Evolutionary conservation across 768 basidiomycete species (phyloP).

Genomic region (Leccinum ochraceum): DNA sequence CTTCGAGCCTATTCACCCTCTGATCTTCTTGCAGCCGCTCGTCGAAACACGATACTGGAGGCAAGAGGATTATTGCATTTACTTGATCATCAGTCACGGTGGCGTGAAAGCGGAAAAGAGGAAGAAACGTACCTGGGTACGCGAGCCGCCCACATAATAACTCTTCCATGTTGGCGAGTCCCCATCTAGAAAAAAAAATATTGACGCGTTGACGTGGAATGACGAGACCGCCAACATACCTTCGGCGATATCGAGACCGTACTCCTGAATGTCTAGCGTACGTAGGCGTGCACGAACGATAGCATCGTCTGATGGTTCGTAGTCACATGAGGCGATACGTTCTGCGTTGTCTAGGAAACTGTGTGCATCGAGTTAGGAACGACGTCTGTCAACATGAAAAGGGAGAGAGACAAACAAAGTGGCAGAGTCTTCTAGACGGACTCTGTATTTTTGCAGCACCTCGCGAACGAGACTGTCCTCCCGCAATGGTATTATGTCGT

Average conservation of each 20-base stretch:
- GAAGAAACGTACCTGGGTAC: constrained; percentile 52
- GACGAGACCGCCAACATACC: too few relatives aligned
- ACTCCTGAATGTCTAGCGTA: constrained; percentile 54
- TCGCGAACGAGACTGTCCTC: constrained; percentile 51
- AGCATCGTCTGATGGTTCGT: constrained; percentile 70
- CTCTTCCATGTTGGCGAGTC: constrained; percentile 59
- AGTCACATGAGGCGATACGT: constrained; percentile 61
- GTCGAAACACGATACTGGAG: constrained; percentile 80
- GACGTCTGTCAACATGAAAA: background rate
- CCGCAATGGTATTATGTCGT: constrained; percentile 69
- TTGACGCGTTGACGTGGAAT: too few relatives aligned
- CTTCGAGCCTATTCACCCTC: constrained; percentile 70
- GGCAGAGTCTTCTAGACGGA: constrained; percentile 62
- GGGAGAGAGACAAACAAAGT: constrained; percentile 53
- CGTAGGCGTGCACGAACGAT: constrained; percentile 70
- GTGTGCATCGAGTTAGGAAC: background rate
- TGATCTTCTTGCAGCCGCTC: constrained; percentile 71
- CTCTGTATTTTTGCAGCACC: constrained; percentile 45
- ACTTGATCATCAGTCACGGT: constrained; percentile 49
- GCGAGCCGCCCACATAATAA: constrained; percentile 77
- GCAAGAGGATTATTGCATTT: constrained; percentile 78
- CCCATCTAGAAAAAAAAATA: too few relatives aligned
- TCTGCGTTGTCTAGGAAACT: constrained; percentile 72
- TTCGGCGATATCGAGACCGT: too few relatives aligned
- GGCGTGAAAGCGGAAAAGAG: background rate